Evolutionary conservation across 2,329 filamentous ascomycete species (phyloP).

Genomic region (Claviceps humidiphila): DNA sequence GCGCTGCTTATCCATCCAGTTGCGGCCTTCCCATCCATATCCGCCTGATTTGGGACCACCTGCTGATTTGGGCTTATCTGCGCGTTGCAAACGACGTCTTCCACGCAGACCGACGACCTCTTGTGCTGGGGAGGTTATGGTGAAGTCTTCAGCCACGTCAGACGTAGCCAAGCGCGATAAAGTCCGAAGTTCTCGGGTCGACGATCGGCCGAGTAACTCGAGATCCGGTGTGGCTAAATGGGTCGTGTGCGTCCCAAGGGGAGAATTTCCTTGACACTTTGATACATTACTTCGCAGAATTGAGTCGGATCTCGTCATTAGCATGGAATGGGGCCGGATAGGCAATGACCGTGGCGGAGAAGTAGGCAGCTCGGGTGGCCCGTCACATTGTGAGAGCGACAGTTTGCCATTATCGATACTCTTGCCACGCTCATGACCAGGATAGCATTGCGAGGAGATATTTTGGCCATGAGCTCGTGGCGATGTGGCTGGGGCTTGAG

Average conservation of each 20-base stretch:
- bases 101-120: slow-evolving; percentile 83
- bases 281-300: slow-evolving; percentile 24
- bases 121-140: slow-evolving; percentile 62
- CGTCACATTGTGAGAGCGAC: slow-evolving; percentile 33
- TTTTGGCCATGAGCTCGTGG: slow-evolving; percentile 24
- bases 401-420: slow-evolving; percentile 49
- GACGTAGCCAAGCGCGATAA: slow-evolving; percentile 72
- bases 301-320: slow-evolving; percentile 45
- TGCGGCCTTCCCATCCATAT: slow-evolving; percentile 67
- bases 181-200: slow-evolving; percentile 78
- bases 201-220: slow-evolving; percentile 70
- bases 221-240: slow-evolving; percentile 57
- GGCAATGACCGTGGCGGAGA: slow-evolving; percentile 28
- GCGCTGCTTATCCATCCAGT: slow-evolving; percentile 98
- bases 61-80: slow-evolving; percentile 37
- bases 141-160: slow-evolving; percentile 65
- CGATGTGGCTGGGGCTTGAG: slow-evolving; percentile 46
- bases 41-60: slow-evolving; percentile 34
- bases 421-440: slow-evolving; percentile 43
- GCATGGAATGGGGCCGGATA: slow-evolving; percentile 47
- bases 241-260: slow-evolving; percentile 22
- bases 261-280: slow-evolving; percentile 17
- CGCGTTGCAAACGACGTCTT: slow-evolving; percentile 66
- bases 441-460: slow-evolving; percentile 9
- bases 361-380: slow-evolving; percentile 24